Conservation (phyloP, 805 yeast genomes). For the Kurtzmaniella cleridarum region DNA sequence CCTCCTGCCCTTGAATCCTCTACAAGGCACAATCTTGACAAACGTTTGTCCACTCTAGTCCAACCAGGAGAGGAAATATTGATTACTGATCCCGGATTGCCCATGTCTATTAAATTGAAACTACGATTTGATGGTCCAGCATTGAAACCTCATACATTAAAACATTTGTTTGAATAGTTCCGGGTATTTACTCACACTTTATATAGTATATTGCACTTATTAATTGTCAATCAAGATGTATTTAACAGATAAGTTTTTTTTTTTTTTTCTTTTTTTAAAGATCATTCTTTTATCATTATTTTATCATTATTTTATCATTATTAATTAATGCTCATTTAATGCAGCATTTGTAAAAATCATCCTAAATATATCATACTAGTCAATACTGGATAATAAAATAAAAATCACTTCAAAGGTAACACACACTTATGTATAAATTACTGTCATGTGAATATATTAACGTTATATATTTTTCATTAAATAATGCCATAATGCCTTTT, state of each 20-base stretch:
- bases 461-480: background rate
- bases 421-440: background rate
- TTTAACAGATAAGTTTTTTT: too few species aligned
- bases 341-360: too few species aligned
- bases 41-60: conserved; percentile 31
- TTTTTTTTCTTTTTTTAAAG: too few species aligned
- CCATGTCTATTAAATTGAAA: conserved; percentile 33
- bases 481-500: background rate
- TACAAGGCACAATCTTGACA: conserved; percentile 40
- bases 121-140: conserved; percentile 21
- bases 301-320: too few species aligned
- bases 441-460: background rate
- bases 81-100: conserved; percentile 48
- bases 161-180: too few species aligned
- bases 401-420: background rate
- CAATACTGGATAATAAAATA: background rate
- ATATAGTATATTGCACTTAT: too few species aligned
- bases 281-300: too few species aligned
- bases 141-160: conserved; percentile 12
- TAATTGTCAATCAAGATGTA: too few species aligned
- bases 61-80: conserved; percentile 43
- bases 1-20: conserved; percentile 43
- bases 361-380: too few species aligned
- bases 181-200: too few species aligned
- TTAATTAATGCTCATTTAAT: too few species aligned